These are phyloP conservation scores for Stentor coeruleus DNA, from an alignment of 73 alveolate genomes.

Conservation along the genomic window DNA sequence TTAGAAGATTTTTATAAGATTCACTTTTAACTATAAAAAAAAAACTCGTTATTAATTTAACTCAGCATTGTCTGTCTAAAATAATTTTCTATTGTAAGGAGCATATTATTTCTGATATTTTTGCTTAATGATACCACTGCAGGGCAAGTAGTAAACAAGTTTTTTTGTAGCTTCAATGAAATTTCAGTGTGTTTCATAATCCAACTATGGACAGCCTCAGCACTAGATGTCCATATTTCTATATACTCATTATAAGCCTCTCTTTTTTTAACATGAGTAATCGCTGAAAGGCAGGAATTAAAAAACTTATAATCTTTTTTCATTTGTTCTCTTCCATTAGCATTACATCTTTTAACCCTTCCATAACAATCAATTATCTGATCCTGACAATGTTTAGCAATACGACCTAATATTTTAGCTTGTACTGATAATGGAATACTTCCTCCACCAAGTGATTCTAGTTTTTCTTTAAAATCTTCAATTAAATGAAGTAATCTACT, in stretches of 20 bases:
- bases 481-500: neutral
- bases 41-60: no score
- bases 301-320: neutral
- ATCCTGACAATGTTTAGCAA: neutral
- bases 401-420: neutral
- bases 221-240: neutral
- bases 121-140: neutral
- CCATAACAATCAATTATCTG: neutral
- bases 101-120: neutral
- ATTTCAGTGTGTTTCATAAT: neutral
- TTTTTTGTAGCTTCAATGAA: neutral
- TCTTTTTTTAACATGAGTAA: neutral
- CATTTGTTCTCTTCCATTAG: slow-evolving; percentile 20
- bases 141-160: neutral
- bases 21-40: neutral
- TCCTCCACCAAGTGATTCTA: slow-evolving; percentile 7
- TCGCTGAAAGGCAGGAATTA: neutral
- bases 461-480: neutral
- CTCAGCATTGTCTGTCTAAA: neutral
- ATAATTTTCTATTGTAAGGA: neutral
- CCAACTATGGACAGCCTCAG: slow-evolving; percentile 6
- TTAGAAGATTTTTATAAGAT: no score
- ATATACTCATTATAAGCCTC: neutral
- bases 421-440: neutral
- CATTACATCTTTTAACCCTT: neutral